Base-by-base conservation (phyloP, 129 eudicot species). In the Silybum marianum region DNA sequence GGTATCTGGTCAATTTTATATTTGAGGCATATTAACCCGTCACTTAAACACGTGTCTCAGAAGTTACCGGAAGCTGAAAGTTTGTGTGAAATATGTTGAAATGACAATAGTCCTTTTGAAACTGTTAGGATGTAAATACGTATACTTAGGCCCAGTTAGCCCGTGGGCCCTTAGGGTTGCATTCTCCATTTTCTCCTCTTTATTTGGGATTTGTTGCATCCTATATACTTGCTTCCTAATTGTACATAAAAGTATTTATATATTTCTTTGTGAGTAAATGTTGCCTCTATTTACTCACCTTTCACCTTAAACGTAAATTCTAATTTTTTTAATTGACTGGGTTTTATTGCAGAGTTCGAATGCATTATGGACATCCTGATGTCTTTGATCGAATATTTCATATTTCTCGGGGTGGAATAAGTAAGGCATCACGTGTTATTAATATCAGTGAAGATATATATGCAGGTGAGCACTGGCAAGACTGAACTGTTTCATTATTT, bases 351-450 rank as follows among this genome's bases (percentile, higher is more conserved):
- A 95, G 98, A 87, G 99, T 95, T 1, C 98, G 99, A 44, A 95
- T 95, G 99, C 99, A 95, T 85, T 95, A 95, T 86, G 99, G 99
- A 22, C 98, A 95, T 83, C 99, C 99, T 46, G 99, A 95, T 84
- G 95, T 95, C 40, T 95, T 95, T 82, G 99, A 95, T 77, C 91
- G 99, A 21, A 88, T 95, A 75, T 95, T 95, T 86, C 99, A 95
- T 81, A 87, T 95, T 28, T 84, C 99, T 82, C 93, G 99, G 25
- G 99, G 99, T 78, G 99, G 99, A 76, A 89, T 95, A 78, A 95
- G 99, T 42, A 95, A 95, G 85, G 98, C 99, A 2, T 95, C 99
- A 48, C 99, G 99, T 58, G 98, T 95, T 65, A 93, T 95, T 77
- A 95, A 95, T 79, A 95, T 95, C 51, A 95, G 98, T 30, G 99